phyloP scores from a whole-genome alignment of 1,284 basidiomycete genomes.

The Gymnopus androsaceus region DNA sequence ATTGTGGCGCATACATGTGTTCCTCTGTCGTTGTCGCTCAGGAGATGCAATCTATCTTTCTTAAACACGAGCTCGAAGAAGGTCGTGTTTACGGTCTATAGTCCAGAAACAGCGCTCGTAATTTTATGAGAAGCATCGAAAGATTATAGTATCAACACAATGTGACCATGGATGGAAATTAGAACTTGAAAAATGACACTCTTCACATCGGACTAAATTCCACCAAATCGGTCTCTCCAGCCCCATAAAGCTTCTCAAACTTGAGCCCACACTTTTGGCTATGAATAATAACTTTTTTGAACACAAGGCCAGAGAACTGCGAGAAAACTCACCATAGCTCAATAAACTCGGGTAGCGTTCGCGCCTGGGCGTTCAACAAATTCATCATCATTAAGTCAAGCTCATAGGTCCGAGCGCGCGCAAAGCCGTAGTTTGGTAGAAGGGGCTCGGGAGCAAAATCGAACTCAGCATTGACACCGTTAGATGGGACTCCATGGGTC shows the following conservation, averaged over 20 bases:
- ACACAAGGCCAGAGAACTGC: not conserved
- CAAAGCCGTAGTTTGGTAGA: slow-evolving; percentile 8
- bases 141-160: too few relatives aligned
- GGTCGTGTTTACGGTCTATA: too few relatives aligned
- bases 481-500: not conserved
- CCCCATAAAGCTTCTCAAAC: slow-evolving; percentile 35
- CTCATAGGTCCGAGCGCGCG: not conserved
- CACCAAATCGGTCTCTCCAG: slow-evolving; percentile 33
- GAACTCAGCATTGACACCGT: not conserved
- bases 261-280: slow-evolving; percentile 28
- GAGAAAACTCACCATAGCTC: not conserved
- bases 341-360: slow-evolving; percentile 10
- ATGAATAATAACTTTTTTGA: not conserved
- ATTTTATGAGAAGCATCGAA: too few relatives aligned
- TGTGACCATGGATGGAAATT: too few relatives aligned
- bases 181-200: too few relatives aligned
- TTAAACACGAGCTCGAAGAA: too few relatives aligned
- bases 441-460: slow-evolving; percentile 8
- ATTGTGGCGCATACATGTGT: too few relatives aligned
- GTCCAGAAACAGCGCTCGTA: too few relatives aligned
- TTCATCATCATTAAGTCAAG: slow-evolving; percentile 13
- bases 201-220: slow-evolving; percentile 32
- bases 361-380: slow-evolving; percentile 1
- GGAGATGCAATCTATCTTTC: too few relatives aligned
- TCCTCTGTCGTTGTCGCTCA: too few relatives aligned